Evolutionary conservation across 1,284 basidiomycete genomes (phyloP).

Genomic region (Afroboletus lepidellus): DNA sequence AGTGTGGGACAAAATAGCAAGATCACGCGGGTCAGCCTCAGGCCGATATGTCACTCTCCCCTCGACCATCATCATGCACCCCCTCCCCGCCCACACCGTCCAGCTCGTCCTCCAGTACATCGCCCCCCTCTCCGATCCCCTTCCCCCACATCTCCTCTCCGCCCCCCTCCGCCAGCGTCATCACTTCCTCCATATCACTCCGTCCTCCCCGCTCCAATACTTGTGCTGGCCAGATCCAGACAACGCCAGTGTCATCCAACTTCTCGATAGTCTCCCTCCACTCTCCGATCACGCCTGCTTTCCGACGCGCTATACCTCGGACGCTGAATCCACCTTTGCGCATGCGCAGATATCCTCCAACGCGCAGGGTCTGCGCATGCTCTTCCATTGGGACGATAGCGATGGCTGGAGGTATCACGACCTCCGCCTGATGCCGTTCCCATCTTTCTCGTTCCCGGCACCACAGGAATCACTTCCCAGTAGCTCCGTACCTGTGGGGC

Average conservation of each 20-base stretch:
- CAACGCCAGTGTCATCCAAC: conserved; percentile 39
- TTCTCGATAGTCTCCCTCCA: conserved; percentile 46
- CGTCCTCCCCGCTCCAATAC: conserved; percentile 52
- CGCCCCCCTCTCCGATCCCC: conserved; percentile 45
- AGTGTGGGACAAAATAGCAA: conserved; percentile 7
- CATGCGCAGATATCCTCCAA: conserved; percentile 53
- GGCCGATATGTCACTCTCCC: background rate
- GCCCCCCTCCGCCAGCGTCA: conserved; percentile 60
- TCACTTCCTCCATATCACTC: conserved; percentile 56
- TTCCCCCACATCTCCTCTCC: conserved; percentile 64
- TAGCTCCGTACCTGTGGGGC: background rate
- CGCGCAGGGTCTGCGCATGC: conserved; percentile 49
- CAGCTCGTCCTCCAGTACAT: conserved; percentile 58
- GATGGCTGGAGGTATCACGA: conserved; percentile 71
- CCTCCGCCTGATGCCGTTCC: conserved; percentile 69
- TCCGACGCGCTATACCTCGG: conserved; percentile 55
- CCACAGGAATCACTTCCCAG: conserved; percentile 38
- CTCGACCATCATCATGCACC: conserved; percentile 9
- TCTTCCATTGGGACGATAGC: conserved; percentile 63
- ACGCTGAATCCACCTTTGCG: conserved; percentile 57
- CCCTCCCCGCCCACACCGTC: conserved; percentile 30
- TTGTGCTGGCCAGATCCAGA: conserved; percentile 64
- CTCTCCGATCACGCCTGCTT: conserved; percentile 35
- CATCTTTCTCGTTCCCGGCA: conserved; percentile 44
- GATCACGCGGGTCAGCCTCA: background rate